Evolutionary conservation across 306 rosid genomes (phyloP), one percentile per base, ranked within the genome.

Genomic region (Carpinus viminea): DNA sequence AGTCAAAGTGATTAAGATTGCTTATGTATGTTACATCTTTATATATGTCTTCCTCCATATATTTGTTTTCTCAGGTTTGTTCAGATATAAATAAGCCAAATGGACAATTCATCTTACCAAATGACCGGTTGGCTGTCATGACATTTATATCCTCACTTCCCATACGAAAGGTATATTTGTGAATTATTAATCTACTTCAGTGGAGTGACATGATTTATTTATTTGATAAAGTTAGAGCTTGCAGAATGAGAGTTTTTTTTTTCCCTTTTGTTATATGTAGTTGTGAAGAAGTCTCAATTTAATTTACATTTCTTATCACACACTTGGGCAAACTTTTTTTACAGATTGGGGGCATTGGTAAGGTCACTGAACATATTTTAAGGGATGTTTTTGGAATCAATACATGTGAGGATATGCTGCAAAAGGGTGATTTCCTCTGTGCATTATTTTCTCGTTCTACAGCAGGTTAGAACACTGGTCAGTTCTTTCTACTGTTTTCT

Each of bases 321-420:
- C 26, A 34, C 21, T 9, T 17, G 20, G 21, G 65, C 71, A 85
- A 72, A 68, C 62, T 79, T 54, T 91, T 62, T 73, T 11, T 71
- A 79, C 90, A 95, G 97, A 92, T 95, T 86, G 98, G 97, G 83
- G 98, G 98, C 77, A 95, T 95, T 12, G 97, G 98, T 79, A 95
- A 92, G 86, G 98, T 95, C 81, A 92, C 97, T 59, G 98, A 95
- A 81, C 87, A 85, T 75, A 86, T 95, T 53, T 88, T 95, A 80
- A 91, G 89, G 80, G 98, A 76, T 59, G 97, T 84, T 82, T 81
- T 95, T 64, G 97, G 92, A 80, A 91, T 95, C 66, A 87, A 15
- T 81, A 92, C 98, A 55, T 95, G 97, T 75, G 91, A 88, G 86
- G 97, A 92, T 83, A 89, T 95, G 86, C 83, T 91, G 75, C 88